Evolutionary conservation across 208 protist species (phyloP).

Genomic region (Acanthamoeba sp.): DNA sequence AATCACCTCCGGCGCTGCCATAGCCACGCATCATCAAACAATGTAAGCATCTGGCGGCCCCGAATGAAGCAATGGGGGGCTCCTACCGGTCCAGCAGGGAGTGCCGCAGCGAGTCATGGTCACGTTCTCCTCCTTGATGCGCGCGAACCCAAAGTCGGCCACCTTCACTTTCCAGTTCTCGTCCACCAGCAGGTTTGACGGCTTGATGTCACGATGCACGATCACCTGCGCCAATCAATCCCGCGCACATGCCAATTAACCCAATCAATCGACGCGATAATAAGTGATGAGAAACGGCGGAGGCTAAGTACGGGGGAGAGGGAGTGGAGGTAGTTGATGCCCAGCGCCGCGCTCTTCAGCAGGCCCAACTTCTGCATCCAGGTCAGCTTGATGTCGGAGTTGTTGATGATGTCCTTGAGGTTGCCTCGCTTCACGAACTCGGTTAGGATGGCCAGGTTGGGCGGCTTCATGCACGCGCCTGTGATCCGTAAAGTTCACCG

Average conservation of each 20-base stretch:
- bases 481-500: no score
- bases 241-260: no score
- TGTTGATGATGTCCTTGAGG: constrained; percentile 16
- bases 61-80: no score
- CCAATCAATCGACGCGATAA: no score
- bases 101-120: constrained; percentile 67
- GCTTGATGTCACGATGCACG: constrained; percentile 86
- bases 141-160: constrained; percentile 60
- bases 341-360: constrained; percentile 74
- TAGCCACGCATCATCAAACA: neutral
- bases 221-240: constrained; percentile 82
- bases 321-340: constrained; percentile 86
- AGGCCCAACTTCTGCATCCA: constrained; percentile 62
- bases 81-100: constrained; percentile 59
- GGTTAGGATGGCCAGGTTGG: constrained; percentile 55
- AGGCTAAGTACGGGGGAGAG: neutral
- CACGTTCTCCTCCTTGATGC: constrained; percentile 42
- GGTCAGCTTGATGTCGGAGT: constrained; percentile 57
- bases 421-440: constrained; percentile 31
- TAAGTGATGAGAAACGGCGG: no score
- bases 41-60: no score
- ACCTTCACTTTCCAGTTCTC: constrained; percentile 85
- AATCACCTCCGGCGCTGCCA: constrained; percentile 55
- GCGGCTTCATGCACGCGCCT: constrained; percentile 13
- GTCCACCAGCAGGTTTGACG: constrained; percentile 84